Percentiles rank a stretch among this genome's conserved stretches.
Conservation (phyloP, 805 yeast species). For the Wickerhamomyces subpelliculosus region DNA sequence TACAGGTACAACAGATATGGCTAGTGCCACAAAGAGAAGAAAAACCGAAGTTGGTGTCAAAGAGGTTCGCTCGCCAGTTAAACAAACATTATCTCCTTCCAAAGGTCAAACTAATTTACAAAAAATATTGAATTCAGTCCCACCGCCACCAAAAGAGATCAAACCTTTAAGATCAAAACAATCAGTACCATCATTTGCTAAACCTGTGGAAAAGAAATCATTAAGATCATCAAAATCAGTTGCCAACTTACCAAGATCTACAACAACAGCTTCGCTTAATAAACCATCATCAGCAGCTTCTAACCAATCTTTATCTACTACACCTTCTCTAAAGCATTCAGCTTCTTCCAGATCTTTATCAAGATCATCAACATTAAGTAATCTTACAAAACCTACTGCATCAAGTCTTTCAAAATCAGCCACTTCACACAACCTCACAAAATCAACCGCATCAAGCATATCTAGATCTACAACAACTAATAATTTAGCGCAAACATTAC, state of each 20-base stretch:
- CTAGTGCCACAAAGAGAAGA: constrained; percentile 19
- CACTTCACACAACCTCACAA: constrained; percentile 13
- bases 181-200: neutral
- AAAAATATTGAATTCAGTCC: constrained; percentile 1
- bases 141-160: neutral
- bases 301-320: constrained; percentile 2
- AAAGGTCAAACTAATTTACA: constrained; percentile 8
- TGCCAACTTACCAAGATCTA: neutral
- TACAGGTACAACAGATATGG: constrained; percentile 7
- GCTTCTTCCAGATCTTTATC: constrained; percentile 2
- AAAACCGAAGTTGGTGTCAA: constrained; percentile 13
- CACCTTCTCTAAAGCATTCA: neutral
- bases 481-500: constrained; percentile 4
- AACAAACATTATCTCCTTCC: constrained; percentile 6
- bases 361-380: constrained; percentile 13
- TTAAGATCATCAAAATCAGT: constrained; percentile 1
- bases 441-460: constrained; percentile 18
- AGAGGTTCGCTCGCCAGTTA: constrained; percentile 4
- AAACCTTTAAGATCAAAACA: neutral
- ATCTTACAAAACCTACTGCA: constrained; percentile 15
- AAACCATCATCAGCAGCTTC: too few relatives aligned
- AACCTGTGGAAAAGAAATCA: neutral
- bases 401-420: constrained; percentile 16
- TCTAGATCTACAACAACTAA: constrained; percentile 14
- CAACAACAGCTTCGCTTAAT: too few relatives aligned